Evolutionary conservation across 1,139 yeast species (phyloP), one percentile per base, ranked within the genome.

Genomic region (Hemisphaericaspora xylofermentans): DNA sequence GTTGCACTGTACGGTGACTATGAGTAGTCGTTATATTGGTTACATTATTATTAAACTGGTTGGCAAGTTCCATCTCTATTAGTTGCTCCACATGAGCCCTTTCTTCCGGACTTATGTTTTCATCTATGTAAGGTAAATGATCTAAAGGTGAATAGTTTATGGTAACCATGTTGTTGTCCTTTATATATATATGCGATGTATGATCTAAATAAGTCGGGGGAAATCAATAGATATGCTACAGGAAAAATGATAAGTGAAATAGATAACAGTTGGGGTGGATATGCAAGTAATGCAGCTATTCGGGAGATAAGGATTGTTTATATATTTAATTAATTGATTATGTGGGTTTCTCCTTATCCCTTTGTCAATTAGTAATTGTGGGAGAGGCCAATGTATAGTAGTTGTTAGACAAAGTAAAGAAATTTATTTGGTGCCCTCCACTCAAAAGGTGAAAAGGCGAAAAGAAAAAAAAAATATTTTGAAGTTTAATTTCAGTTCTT

Each of bases 41-140:
- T 19, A 49, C 40, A 35, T 48, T 46, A 33, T 41, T 40, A 35
- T 50, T 46, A 24, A 49, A 48, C 30, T 53, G 52, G 18, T 44
- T 48, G 16, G 53, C 51, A 36, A 64, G 43, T 46, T 68, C 72
- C 27, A 49, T 50, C 25, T 60, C 50, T 7, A 71, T 58, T 36
- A 68, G 54, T 40, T 54, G 60, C 45, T 68, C 72, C 5, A 68
- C 70, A 18, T 58, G 56, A n/a, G 57, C 56, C 37, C 70, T 47
- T 45, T 69, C 72, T 37, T 58, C 61, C 4, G 58, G 57, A 16
- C 64, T 51, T 31, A 68, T 58, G 28, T 56, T 53, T n/a, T 52
- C 59, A 43, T 66, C 71, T 33, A 63, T 51, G 31, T 52, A 53
- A 31, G 68, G 70, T 43, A 68, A 57, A 47, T 64, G 61, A 39